These are phyloP conservation scores for Nicotiana noctiflora DNA, from an alignment of 257 asterid genomes.

Conservation along the genomic window DNA sequence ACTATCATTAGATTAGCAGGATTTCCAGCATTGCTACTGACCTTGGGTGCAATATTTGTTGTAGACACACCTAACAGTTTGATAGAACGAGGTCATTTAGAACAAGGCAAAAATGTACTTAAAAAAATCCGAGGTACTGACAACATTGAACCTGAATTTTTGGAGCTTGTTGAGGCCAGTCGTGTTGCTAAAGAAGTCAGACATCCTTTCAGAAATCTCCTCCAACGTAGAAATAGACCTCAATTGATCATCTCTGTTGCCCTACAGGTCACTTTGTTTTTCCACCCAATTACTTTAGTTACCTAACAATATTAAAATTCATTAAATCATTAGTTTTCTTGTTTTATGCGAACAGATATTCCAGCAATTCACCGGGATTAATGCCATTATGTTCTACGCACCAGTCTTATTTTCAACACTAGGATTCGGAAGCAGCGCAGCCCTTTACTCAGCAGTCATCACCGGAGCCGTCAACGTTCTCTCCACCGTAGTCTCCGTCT, in stretches of 20 bases:
- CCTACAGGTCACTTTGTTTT: conserved; percentile 43
- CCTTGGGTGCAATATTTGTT: conserved; percentile 66
- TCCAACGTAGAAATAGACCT: conserved; percentile 70
- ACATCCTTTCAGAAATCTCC: conserved; percentile 81
- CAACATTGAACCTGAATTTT: conserved; percentile 69
- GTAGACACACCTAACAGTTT: conserved; percentile 87
- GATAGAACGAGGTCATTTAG: conserved; percentile 69
- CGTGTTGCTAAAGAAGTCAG: conserved; percentile 70
- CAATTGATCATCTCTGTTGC: conserved; percentile 64
- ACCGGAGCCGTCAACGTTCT: conserved; percentile 78
- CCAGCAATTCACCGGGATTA: conserved; percentile 86
- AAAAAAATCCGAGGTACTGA: conserved; percentile 67
- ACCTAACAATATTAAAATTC: no score
- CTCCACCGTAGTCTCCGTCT: conserved; percentile 72
- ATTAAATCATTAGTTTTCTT: conserved; percentile 26
- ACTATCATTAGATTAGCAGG: conserved; percentile 75
- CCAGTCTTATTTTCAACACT: conserved; percentile 71
- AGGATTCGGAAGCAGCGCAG: conserved; percentile 65
- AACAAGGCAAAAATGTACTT: conserved; percentile 66
- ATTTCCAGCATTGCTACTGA: conserved; percentile 65
- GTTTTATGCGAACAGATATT: conserved; percentile 40
- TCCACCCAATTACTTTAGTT: neutral
- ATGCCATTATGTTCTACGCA: conserved; percentile 90
- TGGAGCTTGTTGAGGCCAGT: conserved; percentile 78
- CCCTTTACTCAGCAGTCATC: conserved; percentile 76